Base-by-base conservation (phyloP, 345 rosid species). In the Heritiera fomes region DNA sequence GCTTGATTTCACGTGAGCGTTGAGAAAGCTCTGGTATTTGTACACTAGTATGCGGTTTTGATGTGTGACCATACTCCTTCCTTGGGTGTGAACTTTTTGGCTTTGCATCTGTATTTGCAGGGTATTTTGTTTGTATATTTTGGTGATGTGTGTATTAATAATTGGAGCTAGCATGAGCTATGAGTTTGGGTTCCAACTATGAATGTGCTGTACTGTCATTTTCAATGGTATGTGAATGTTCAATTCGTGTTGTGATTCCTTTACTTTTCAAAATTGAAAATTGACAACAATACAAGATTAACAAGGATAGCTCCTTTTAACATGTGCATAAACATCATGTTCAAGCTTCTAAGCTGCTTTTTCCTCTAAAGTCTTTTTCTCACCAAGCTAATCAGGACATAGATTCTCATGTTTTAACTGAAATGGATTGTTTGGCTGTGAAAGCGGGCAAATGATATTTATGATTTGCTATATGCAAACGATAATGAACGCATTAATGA, bases 1-100 rank as follows among this genome's bases (percentile, higher is more conserved):
- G 63, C 60, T 73, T 72, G 50, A 45, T 79, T 59, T 69, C 77
- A 18, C 15, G 52, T 71, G 64, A 45, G 59, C 28, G 64, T 28
- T 43, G 70, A 20, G 43, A 20, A 56, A 15, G 30, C 59, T 74
- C 13, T 41, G 64, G 30, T 73, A 12, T 7, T 55, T 71, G 75
- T 71, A 52, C 61, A 71, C 46, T 2, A 46, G 17, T 10, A 50
- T 40, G 4, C 17, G 52, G 74, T 55, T 71, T 38, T 47, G 61
- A 30, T 9, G 55, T 71, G 60, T 50, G 20, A 59, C 5, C 73
- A 10, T 60, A 55, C 38, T 74, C 49, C 77, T 46, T 63, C 71
- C 8, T 43, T 61, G 64, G 47, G 53, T 58, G 28, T 71, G 61
- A 34, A 50, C 76, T 34, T 38, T 56, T 5, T 40, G 50, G 64